A percentile compares a stretch with the other conserved stretches of the same genome.
Conservation (phyloP, 257 asterid genomes). For the Schizonepeta tenuifolia region DNA sequence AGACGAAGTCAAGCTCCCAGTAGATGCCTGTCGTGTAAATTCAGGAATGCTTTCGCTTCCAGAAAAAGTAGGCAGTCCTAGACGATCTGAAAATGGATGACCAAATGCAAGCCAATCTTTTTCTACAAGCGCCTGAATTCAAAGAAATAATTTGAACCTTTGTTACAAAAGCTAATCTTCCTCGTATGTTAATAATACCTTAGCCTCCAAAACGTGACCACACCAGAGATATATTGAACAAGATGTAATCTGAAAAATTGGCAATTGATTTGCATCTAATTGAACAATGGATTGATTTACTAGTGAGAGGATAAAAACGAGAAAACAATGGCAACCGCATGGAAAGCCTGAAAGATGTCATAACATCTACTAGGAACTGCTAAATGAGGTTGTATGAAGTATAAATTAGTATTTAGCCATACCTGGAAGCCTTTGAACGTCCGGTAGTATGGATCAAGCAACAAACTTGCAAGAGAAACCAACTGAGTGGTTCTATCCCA, state of each 20-base stretch:
- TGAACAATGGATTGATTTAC: constrained; percentile 3
- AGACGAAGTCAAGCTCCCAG: constrained; percentile 68
- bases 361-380: constrained; percentile 10
- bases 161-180: constrained; percentile 31
- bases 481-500: constrained; percentile 99
- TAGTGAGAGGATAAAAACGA: background rate
- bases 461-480: constrained; percentile 91
- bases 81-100: constrained; percentile 98
- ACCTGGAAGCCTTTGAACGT: constrained; percentile 96
- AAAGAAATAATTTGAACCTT: constrained; percentile 31
- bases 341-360: background rate
- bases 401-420: constrained; percentile 32
- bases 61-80: constrained; percentile 75
- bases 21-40: constrained; percentile 76
- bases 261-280: background rate
- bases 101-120: constrained; percentile 99
- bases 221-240: constrained; percentile 17
- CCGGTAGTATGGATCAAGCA: constrained; percentile 97
- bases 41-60: constrained; percentile 75
- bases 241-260: background rate
- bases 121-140: constrained; percentile 81
- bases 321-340: constrained; percentile 1
- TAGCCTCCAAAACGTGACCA: constrained; percentile 31
- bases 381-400: constrained; percentile 19
- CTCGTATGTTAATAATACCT: background rate